Evolutionary conservation across 208 protist species (phyloP).

Genomic region (Herpetomonas muscarum): DNA sequence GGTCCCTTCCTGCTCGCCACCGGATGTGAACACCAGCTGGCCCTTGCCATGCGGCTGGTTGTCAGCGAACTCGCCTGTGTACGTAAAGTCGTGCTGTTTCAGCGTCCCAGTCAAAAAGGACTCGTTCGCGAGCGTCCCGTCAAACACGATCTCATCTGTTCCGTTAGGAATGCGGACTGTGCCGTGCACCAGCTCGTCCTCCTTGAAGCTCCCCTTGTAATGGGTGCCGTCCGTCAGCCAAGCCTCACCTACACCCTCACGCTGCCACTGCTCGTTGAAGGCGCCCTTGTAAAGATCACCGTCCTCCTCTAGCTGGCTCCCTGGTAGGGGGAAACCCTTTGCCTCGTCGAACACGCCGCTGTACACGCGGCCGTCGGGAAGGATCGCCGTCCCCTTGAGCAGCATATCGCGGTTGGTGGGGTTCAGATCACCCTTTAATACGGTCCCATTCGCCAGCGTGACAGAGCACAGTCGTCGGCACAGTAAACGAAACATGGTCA

Average conservation of each 20-base stretch:
- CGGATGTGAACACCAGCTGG: constrained; percentile 64
- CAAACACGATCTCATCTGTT: constrained; percentile 77
- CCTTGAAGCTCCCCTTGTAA: constrained; percentile 72
- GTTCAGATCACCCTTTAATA: constrained; percentile 69
- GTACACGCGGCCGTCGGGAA: constrained; percentile 79
- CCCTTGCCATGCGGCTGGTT: constrained; percentile 87
- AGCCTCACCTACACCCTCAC: constrained; percentile 76
- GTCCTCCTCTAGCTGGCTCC: constrained; percentile 84
- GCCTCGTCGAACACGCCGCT: constrained; percentile 60
- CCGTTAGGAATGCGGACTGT: constrained; percentile 86
- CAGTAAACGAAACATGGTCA: neutral
- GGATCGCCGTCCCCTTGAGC: constrained; percentile 54
- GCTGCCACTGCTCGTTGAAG: constrained; percentile 86
- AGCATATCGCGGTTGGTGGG: constrained; percentile 37
- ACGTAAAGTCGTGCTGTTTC: constrained; percentile 77
- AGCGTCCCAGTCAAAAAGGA: constrained; percentile 76
- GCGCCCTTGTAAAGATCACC: constrained; percentile 83
- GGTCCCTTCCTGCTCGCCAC: constrained; percentile 80
- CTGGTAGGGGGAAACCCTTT: constrained; percentile 59
- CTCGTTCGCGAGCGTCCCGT: constrained; percentile 75
- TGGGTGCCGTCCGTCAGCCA: constrained; percentile 85
- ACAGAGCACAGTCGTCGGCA: constrained; percentile 9
- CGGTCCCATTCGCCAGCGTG: constrained; percentile 61
- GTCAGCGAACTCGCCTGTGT: constrained; percentile 75
- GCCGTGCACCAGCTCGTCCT: constrained; percentile 79